These are phyloP conservation scores for Yamadazyma olivae DNA, from an alignment of 805 yeast genomes.

Conservation along the genomic window DNA sequence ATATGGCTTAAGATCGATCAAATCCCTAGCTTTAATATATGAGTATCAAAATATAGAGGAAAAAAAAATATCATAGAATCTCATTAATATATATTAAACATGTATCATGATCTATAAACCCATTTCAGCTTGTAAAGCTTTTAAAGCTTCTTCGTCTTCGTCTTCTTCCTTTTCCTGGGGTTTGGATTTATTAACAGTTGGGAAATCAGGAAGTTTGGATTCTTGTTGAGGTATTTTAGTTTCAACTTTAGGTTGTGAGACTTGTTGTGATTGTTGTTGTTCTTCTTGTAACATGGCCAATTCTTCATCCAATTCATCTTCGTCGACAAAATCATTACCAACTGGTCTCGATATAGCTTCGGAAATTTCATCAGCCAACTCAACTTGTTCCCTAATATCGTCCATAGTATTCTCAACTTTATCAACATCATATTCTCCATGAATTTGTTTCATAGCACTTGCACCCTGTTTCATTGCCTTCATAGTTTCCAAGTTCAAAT, in stretches of 20 bases:
- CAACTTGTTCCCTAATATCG: constrained; percentile 95
- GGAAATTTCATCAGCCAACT: constrained; percentile 89
- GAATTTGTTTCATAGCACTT: constrained; percentile 92
- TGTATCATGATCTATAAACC: constrained; percentile 47
- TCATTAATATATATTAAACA: constrained; percentile 7
- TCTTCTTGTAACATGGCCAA: constrained; percentile 85
- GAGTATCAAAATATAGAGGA: no score
- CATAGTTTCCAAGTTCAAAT: constrained; percentile 96
- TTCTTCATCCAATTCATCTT: constrained; percentile 94
- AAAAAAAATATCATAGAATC: background rate
- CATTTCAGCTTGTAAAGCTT: constrained; percentile 83
- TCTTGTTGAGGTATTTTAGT: constrained; percentile 14
- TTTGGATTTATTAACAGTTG: constrained; percentile 37
- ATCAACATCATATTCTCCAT: constrained; percentile 91
- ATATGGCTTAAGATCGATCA: no score
- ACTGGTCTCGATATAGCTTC: constrained; percentile 95
- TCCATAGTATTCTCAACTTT: constrained; percentile 98
- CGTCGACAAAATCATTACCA: constrained; percentile 77
- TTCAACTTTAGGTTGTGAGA: constrained; percentile 8
- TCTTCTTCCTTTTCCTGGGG: constrained; percentile 49
- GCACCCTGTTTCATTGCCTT: constrained; percentile 99
- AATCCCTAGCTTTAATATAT: no score
- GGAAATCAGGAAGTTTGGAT: constrained; percentile 43
- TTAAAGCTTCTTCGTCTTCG: constrained; percentile 80
- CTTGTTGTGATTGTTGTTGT: constrained; percentile 46